phyloP scores from a whole-genome alignment of 495 filamentous ascomycete species.

The Saxispiralis lemnorum region DNA sequence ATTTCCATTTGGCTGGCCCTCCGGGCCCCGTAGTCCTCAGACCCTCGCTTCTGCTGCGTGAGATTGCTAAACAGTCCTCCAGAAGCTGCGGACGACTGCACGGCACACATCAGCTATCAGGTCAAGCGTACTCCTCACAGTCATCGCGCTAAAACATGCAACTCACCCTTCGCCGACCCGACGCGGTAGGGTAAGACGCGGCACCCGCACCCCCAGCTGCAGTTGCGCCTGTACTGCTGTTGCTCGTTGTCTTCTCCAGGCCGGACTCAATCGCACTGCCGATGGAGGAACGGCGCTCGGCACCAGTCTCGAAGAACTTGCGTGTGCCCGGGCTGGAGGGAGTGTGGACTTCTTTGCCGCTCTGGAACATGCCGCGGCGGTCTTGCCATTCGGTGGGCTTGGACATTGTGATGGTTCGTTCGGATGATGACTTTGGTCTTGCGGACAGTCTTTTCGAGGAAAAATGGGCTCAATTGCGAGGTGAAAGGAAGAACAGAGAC shows the following conservation, averaged over 20 bases:
- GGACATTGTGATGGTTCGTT: too few species aligned
- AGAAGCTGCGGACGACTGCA: slow-evolving; percentile 1
- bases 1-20: slow-evolving; percentile 8
- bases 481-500: too few species aligned
- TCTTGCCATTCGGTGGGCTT: slow-evolving; percentile 5
- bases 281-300: slow-evolving; percentile 7
- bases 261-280: neutral
- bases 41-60: slow-evolving; percentile 9
- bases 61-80: slow-evolving; percentile 11
- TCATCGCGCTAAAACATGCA: too few species aligned
- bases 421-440: too few species aligned
- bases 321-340: neutral
- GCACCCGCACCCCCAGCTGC: neutral
- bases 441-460: too few species aligned
- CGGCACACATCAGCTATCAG: too few species aligned
- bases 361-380: slow-evolving; percentile 13
- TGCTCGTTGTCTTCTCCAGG: slow-evolving; percentile 10
- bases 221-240: slow-evolving; percentile 1
- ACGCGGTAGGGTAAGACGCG: slow-evolving; percentile 1
- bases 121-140: too few species aligned
- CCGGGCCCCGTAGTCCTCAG: slow-evolving; percentile 14
- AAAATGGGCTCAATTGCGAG: too few species aligned
- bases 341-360: slow-evolving; percentile 10
- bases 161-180: slow-evolving; percentile 3
- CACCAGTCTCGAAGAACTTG: slow-evolving; percentile 3